These are phyloP conservation scores for Apocynum venetum DNA, from an alignment of 257 asterid genomes.

Conservation along the genomic window DNA sequence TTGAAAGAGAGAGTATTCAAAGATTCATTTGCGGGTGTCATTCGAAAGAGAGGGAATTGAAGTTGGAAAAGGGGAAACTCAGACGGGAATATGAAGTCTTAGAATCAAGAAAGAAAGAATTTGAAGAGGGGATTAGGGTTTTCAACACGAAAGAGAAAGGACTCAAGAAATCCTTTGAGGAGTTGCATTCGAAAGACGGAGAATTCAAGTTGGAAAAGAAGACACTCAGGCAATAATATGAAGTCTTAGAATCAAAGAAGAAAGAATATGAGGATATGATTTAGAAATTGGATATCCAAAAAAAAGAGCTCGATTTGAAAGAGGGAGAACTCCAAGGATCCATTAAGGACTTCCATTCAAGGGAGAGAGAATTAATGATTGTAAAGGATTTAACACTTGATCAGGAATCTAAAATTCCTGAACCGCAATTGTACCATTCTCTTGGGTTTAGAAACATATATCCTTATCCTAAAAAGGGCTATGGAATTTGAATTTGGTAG, in stretches of 20 bases:
- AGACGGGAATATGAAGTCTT: not conserved
- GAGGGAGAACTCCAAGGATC: constrained; percentile 18
- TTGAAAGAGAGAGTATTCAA: too few species aligned
- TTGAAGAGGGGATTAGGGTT: not conserved
- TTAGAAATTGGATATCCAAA: not conserved
- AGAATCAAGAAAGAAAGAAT: constrained; percentile 2
- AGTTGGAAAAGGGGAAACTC: not conserved
- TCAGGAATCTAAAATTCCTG: not conserved
- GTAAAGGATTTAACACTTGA: not conserved
- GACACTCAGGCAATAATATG: not conserved
- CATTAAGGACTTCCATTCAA: constrained; percentile 10
- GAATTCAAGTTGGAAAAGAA: not conserved
- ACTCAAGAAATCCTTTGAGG: not conserved
- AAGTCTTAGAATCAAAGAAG: not conserved
- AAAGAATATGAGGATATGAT: not conserved
- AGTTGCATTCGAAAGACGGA: not conserved
- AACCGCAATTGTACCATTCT: not conserved
- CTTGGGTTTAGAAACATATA: too few species aligned
- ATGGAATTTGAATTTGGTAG: too few species aligned
- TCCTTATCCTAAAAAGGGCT: not conserved
- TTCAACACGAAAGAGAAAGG: constrained; percentile 18
- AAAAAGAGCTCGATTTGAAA: constrained; percentile 2
- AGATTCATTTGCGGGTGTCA: too few species aligned
- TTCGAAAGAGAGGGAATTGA: not conserved
- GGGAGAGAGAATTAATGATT: not conserved